A percentile compares a stretch with the other conserved stretches of the same genome.
These are phyloP conservation scores for Sodiomyces alkalinus DNA, from an alignment of 2,329 filamentous ascomycete species.

Conservation along the genomic window DNA sequence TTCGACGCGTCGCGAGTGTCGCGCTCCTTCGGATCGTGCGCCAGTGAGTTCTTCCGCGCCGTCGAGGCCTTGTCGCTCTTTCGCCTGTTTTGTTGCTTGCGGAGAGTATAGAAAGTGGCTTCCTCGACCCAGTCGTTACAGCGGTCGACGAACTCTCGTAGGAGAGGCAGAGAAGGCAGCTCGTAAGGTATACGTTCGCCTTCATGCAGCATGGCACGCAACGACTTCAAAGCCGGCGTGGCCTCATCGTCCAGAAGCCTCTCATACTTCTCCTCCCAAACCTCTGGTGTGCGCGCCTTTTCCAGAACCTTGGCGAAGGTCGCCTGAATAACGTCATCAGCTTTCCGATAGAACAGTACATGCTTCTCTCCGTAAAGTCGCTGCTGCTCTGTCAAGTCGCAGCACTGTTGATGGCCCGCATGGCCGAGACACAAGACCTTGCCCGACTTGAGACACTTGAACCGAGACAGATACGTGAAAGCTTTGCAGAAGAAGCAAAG, in stretches of 20 bases:
- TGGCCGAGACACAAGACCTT: constrained; percentile 75
- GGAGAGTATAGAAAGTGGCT: constrained; percentile 87
- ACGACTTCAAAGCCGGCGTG: constrained; percentile 69
- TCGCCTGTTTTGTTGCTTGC: constrained; percentile 92
- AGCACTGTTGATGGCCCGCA: constrained; percentile 69
- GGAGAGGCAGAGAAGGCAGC: constrained; percentile 63
- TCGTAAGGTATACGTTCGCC: constrained; percentile 93
- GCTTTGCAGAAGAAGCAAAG: constrained; percentile 86
- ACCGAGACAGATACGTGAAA: constrained; percentile 81
- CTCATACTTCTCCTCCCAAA: constrained; percentile 83
- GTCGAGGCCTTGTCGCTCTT: constrained; percentile 87
- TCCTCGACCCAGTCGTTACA: constrained; percentile 98
- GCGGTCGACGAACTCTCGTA: constrained; percentile 82
- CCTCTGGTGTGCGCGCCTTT: constrained; percentile 71
- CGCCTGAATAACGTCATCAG: constrained; percentile 51
- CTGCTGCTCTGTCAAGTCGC: constrained; percentile 49
- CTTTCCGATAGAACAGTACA: constrained; percentile 60
- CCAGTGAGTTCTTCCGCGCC: constrained; percentile 33
- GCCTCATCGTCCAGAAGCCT: constrained; percentile 71
- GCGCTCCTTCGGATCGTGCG: constrained; percentile 66
- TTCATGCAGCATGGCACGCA: constrained; percentile 75
- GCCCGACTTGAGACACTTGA: constrained; percentile 66
- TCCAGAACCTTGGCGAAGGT: constrained; percentile 67
- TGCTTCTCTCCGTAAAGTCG: constrained; percentile 59
- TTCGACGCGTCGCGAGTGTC: constrained; percentile 82